Percentiles rank a stretch among this genome's conserved stretches.
Conservation (phyloP, 768 basidiomycete genomes). For the Fomitopsis serialis region DNA sequence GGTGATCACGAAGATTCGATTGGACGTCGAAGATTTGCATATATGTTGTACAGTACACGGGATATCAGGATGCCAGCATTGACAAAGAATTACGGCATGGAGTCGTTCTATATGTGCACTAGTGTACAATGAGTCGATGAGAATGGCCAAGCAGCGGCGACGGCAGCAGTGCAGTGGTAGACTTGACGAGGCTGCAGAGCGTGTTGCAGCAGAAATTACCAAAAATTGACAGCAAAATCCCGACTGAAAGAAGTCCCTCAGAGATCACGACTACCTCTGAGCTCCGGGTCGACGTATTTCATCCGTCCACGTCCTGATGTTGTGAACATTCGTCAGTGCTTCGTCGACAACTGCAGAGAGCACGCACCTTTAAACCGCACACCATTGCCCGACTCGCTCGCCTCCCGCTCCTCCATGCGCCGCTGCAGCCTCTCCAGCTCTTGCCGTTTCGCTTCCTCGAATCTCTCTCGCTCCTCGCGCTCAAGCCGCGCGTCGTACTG, state of each 20-base stretch:
- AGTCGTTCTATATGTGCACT: no score
- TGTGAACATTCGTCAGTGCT: neutral
- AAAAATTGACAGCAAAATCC: neutral
- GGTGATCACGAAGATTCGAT: neutral
- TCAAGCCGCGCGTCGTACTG: constrained; percentile 68
- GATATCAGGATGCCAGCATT: neutral
- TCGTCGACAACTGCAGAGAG: neutral
- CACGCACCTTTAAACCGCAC: constrained; percentile 56
- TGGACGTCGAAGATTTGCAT: neutral
- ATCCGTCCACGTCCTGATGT: constrained; percentile 54
- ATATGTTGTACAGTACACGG: neutral
- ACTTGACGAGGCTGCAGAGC: no score
- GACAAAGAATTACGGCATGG: neutral
- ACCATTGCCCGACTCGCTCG: constrained; percentile 31
- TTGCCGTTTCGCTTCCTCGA: constrained; percentile 38
- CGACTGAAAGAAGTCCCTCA: neutral
- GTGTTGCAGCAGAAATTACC: no score
- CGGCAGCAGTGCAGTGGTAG: no score
- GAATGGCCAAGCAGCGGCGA: no score
- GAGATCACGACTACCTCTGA: constrained; percentile 20
- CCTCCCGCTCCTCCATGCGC: constrained; percentile 27
- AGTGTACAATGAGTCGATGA: no score
- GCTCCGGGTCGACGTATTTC: constrained; percentile 62
- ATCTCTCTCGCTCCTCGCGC: constrained; percentile 57
- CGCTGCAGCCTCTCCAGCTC: constrained; percentile 47